Evolutionary conservation across 345 rosid genomes (phyloP).

Genomic region (Moricandia moricandioides): DNA sequence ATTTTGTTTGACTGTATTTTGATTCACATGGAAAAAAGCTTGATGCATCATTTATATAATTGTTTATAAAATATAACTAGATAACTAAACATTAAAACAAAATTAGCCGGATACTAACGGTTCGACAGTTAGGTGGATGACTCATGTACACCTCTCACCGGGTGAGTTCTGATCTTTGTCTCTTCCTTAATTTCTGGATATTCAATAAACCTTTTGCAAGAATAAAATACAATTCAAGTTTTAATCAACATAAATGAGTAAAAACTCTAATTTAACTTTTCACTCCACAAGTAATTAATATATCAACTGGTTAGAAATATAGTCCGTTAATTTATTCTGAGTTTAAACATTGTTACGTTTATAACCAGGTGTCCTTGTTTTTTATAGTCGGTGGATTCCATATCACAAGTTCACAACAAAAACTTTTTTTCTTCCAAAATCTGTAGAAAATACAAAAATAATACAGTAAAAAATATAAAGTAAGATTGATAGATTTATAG

Average conservation of each 20-base stretch:
- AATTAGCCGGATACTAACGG: conserved; percentile 16
- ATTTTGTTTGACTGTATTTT: neutral
- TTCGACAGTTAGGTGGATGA: conserved; percentile 30
- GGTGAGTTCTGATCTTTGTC: conserved; percentile 15
- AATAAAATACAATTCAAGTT: neutral
- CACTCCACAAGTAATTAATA: neutral
- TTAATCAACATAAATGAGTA: neutral
- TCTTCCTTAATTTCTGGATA: conserved; percentile 28
- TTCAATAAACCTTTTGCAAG: neutral
- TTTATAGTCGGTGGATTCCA: neutral
- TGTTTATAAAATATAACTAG: neutral
- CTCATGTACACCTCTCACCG: conserved; percentile 31
- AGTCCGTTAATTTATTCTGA: neutral
- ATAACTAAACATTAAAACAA: neutral
- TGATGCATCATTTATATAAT: neutral
- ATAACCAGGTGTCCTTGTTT: neutral
- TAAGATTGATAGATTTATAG: neutral
- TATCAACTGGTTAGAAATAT: neutral
- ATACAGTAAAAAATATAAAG: too few species aligned
- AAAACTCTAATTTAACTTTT: neutral
- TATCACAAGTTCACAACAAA: neutral
- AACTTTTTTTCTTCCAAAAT: too few species aligned
- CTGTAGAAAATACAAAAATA: neutral
- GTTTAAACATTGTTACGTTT: neutral
- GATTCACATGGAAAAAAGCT: neutral